Conservation (phyloP, 2,329 filamentous ascomycete genomes). For the Pezicula carpinea region DNA sequence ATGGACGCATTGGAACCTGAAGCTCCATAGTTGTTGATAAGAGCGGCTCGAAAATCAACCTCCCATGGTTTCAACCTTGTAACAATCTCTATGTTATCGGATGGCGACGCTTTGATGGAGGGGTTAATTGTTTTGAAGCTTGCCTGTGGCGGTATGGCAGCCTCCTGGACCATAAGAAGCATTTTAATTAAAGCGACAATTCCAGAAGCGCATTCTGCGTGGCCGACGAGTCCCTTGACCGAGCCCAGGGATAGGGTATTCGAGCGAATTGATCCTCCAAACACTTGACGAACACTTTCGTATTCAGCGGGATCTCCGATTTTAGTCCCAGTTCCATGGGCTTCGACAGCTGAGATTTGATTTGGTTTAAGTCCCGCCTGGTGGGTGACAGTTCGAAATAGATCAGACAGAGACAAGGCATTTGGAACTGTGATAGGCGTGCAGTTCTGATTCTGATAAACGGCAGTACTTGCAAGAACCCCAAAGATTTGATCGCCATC, state of each 20-base stretch:
- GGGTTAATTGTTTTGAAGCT: constrained; percentile 30
- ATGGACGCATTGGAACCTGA: constrained; percentile 18
- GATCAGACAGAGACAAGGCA: constrained; percentile 23
- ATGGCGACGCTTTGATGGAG: constrained; percentile 1
- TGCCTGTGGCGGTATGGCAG: constrained; percentile 19
- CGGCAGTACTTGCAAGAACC: constrained; percentile 46
- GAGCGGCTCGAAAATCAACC: constrained; percentile 4
- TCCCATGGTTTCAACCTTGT: neutral
- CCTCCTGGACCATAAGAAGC: constrained; percentile 29
- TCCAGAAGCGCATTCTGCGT: constrained; percentile 40
- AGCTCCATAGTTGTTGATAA: constrained; percentile 22
- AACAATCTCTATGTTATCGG: neutral
- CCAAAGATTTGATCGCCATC: constrained; percentile 54
- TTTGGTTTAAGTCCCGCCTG: constrained; percentile 35
- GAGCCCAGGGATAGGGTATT: constrained; percentile 7
- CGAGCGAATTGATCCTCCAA: constrained; percentile 3
- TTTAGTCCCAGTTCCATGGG: constrained; percentile 34
- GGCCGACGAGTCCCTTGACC: constrained; percentile 38
- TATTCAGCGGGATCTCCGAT: constrained; percentile 21
- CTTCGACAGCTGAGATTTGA: constrained; percentile 19
- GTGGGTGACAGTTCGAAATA: constrained; percentile 1
- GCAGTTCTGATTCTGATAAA: constrained; percentile 33
- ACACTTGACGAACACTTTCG: constrained; percentile 6
- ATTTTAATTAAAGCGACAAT: constrained; percentile 39
- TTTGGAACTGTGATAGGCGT: constrained; percentile 11